Evolutionary conservation across 139 green algal species (phyloP), one percentile per base, ranked within the genome.

Genomic region (Gonium pectorale): DNA sequence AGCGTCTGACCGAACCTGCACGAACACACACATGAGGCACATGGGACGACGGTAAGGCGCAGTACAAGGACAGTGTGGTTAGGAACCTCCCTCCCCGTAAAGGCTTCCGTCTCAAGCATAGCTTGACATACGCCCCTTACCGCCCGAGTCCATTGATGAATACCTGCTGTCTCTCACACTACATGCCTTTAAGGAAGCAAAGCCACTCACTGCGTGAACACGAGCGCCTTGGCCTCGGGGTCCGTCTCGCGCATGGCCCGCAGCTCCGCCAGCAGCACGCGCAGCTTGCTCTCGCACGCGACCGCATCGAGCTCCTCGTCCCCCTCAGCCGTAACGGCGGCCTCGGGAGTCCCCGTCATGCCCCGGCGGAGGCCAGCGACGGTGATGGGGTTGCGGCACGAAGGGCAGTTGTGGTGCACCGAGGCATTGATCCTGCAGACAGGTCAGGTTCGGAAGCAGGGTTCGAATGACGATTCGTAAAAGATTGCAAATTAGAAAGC

Each of bases 121-220:
- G n/a, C n/a, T n/a, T n/a, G n/a, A n/a, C n/a, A n/a, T n/a, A n/a
- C n/a, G n/a, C n/a, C n/a, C n/a, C n/a, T n/a, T n/a, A n/a, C n/a
- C n/a, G n/a, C n/a, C n/a, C n/a, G n/a, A n/a, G n/a, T n/a, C n/a
- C n/a, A n/a, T n/a, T n/a, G n/a, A n/a, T n/a, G n/a, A n/a, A n/a
- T n/a, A n/a, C n/a, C n/a, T n/a, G n/a, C n/a, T n/a, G n/a, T n/a
- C n/a, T n/a, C n/a, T n/a, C n/a, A n/a, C n/a, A n/a, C n/a, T n/a
- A n/a, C n/a, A n/a, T n/a, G n/a, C n/a, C n/a, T n/a, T n/a, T n/a
- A n/a, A n/a, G n/a, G n/a, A n/a, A n/a, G n/a, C n/a, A n/a, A n/a
- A n/a, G n/a, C 21, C 21, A 63, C 77, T 83, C 62, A 93, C 90
- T 96, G 94, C 38, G 69, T 93, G 90, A 97, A 97, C 24, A 97